Conservation (phyloP, 2,329 filamentous ascomycete genomes). For the Diaporthe humulicola region DNA sequence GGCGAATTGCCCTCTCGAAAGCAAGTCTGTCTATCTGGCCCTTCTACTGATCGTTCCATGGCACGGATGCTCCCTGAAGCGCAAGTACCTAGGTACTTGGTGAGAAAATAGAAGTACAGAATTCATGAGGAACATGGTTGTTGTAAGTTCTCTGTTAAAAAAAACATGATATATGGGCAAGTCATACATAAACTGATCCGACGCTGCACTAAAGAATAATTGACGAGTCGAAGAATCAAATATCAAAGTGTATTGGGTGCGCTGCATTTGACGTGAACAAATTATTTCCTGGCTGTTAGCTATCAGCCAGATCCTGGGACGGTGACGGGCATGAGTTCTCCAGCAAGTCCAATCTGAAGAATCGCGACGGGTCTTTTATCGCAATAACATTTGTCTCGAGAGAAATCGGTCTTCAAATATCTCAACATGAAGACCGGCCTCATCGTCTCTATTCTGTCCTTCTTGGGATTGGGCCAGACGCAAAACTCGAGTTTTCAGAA, state of each 20-base stretch:
- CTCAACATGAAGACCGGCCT: background rate
- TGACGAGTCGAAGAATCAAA: background rate
- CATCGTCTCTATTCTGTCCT: background rate
- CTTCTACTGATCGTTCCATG: too few species aligned
- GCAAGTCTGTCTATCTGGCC: background rate
- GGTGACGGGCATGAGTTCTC: too few species aligned
- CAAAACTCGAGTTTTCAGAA: constrained; percentile 9
- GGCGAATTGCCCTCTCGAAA: background rate
- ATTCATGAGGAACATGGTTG: background rate
- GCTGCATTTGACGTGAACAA: background rate
- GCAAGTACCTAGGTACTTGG: background rate
- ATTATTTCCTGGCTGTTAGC: background rate
- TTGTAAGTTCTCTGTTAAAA: background rate
- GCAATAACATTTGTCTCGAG: background rate
- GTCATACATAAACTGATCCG: background rate
- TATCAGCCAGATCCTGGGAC: background rate
- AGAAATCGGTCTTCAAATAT: background rate
- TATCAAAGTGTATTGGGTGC: background rate
- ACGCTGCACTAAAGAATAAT: background rate
- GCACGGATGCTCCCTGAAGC: background rate
- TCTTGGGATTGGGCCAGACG: background rate
- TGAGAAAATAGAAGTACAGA: background rate
- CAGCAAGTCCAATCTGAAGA: background rate
- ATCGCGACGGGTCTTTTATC: background rate
- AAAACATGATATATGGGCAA: background rate